Base-by-base conservation (phyloP, 2,329 filamentous ascomycete genomes). In the Lachnellula willkommii region DNA sequence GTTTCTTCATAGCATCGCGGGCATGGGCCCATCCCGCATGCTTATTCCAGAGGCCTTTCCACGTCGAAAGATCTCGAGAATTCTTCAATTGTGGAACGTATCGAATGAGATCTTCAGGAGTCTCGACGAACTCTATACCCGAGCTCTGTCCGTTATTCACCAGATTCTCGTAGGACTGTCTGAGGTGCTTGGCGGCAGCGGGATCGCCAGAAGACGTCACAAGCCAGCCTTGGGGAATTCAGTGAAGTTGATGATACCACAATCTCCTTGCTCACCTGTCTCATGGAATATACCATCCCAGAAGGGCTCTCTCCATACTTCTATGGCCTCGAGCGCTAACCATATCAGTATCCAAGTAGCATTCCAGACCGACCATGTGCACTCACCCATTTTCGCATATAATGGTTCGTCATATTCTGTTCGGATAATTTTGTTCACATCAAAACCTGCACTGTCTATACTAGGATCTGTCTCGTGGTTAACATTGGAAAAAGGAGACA, bases 11-110 rank as follows among this genome's bases (percentile, higher is more conserved):
- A 1, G 76, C 73, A 58, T 77, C 72, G 2, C 8, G 26, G 26
- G 26, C 26, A 28, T 28, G 26, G 26, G 26, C 26, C 26, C 26
- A 28, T 28, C 76, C 75, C 20, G 75, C 75, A 22, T 76, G 71
- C 9, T 71, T 70, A 58, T 79, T 79, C 56, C 76, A 69, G 60
- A 79, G 79, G 14, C 77, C 77, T 49, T 71, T 73, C 73, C 76
- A 80, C 4, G 15, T 48, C 32, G 53, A 55, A 36, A 55, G 24
- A 45, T 55, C 53, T 40, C 32, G 28, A 7, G 55, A 50, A 47
- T 53, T 28, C 22, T 50, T 53, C 50, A 57, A 15, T 32, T 57
- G 55, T 39, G 55, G 52, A 71, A 77, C 35, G 77, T 65, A 1
- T 60, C 59, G 53, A 40, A 57, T 57, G 17, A 57, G 39, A 20